Base-by-base conservation (phyloP, 371 early-diverging fungal species). In the Blakeslea trispora region DNA sequence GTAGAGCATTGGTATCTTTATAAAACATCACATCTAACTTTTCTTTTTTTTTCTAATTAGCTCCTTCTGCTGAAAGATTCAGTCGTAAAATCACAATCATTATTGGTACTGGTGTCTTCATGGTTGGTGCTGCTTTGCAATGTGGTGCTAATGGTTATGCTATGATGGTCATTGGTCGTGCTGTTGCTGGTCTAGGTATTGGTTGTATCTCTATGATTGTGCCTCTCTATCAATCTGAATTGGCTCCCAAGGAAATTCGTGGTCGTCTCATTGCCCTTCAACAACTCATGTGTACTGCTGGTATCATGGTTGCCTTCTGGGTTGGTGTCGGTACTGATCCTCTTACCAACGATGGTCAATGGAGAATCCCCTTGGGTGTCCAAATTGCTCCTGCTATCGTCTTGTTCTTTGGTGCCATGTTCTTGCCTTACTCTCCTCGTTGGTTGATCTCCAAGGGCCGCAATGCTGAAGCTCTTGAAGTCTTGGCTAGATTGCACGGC, bases 401-500 rank as follows among this genome's bases (percentile, higher is more conserved):
- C 40, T 72, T 82, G 21, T 44, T 59, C 49, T 15, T 74, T 41
- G 80, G 78, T 57, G 59, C 63, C 62, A 55, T 74, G 14, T 69
- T 82, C 69, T 65, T 82, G 45, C 83, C 83, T 32, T 77, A 69
- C 50, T 81, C 81, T 24, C 81, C 83, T 39, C 79, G 82, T 50
- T 81, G 82, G 82, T 61, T 81, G 49, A 28, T 69, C 40, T 45
- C 45, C 50, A 69, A 66, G 49, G 84, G 69, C 22, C 71, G 75
- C 41, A 91, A 82, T 17, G 88, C 87, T 13, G 92, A 94, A 60
- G 92, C 89, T 24, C 72, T 84, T 17, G 46, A 56, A 24, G 87
- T 85, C 11, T 70, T 96, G n/a, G 91, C 91, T 35, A 74, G 81
- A 46, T 77, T 96, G 66, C 86, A 90, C 41, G 77, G 82, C 41